Evolutionary conservation across 345 rosid genomes (phyloP).

Genomic region (Geranium brycei): DNA sequence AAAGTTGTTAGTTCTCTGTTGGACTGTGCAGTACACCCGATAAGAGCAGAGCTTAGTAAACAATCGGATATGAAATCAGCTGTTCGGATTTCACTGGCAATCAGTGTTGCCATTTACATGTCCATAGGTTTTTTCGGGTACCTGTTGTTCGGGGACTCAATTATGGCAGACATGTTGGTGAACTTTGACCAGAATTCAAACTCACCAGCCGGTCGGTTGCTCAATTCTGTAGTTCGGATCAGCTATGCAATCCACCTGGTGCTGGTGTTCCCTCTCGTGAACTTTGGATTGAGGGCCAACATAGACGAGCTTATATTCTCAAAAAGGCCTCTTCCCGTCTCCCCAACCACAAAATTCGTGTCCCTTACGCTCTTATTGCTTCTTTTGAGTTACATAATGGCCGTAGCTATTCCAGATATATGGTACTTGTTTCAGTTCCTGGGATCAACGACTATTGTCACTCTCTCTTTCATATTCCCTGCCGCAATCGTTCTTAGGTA

Average conservation of each 20-base stretch:
- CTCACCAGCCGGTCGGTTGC: constrained; percentile 33
- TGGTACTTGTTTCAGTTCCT: constrained; percentile 79
- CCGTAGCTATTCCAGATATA: constrained; percentile 58
- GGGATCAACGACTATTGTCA: constrained; percentile 77
- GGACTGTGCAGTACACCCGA: constrained; percentile 53
- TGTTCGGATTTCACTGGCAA: constrained; percentile 37
- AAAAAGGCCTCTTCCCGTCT: constrained; percentile 19
- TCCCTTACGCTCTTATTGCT: constrained; percentile 36
- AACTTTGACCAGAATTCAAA: constrained; percentile 54
- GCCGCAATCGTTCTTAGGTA: constrained; percentile 42
- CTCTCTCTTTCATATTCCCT: constrained; percentile 76
- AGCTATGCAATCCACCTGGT: constrained; percentile 75
- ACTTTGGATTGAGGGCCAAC: constrained; percentile 60
- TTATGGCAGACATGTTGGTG: constrained; percentile 61
- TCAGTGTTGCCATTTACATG: constrained; percentile 54
- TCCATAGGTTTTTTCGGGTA: constrained; percentile 62
- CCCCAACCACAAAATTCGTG: constrained; percentile 42
- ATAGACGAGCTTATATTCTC: constrained; percentile 61
- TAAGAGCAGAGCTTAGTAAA: constrained; percentile 48
- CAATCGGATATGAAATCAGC: constrained; percentile 53
- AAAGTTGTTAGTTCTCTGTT: too few species aligned
- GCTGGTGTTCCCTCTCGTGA: constrained; percentile 77
- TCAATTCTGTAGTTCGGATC: constrained; percentile 46
- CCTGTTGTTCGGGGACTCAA: constrained; percentile 64
- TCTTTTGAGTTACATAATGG: constrained; percentile 33